These are phyloP conservation scores for Candida xyloterini DNA, from an alignment of 805 yeast species.

Conservation along the genomic window DNA sequence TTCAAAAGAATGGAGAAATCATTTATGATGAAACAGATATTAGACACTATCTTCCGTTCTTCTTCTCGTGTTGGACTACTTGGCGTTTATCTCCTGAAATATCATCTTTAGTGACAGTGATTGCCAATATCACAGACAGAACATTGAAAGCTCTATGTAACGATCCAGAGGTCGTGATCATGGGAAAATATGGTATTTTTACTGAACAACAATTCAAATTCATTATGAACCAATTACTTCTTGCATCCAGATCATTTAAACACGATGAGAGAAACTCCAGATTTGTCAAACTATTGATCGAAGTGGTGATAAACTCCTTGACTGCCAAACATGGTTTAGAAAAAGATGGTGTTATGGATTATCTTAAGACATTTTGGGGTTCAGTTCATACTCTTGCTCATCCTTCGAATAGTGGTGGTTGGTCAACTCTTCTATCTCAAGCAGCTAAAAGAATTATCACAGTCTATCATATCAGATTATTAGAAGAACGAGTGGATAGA, in stretches of 20 bases:
- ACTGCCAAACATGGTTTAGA: constrained; percentile 45
- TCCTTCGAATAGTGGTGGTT: constrained; percentile 90
- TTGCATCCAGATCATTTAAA: constrained; percentile 24
- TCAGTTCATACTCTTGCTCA: constrained; percentile 80
- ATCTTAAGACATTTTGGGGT: constrained; percentile 54
- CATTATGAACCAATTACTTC: constrained; percentile 51
- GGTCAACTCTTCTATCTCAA: constrained; percentile 72
- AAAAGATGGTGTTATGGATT: constrained; percentile 46
- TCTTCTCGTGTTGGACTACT: constrained; percentile 72
- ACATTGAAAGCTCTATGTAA: constrained; percentile 37
- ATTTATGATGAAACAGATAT: constrained; percentile 28
- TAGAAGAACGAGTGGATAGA: constrained; percentile 44
- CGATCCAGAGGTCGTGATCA: constrained; percentile 30
- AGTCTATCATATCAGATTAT: constrained; percentile 56
- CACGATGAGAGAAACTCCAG: constrained; percentile 25
- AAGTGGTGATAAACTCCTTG: constrained; percentile 59
- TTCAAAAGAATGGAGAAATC: constrained; percentile 15
- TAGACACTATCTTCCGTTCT: constrained; percentile 55
- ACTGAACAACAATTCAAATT: constrained; percentile 58
- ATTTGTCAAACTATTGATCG: constrained; percentile 28
- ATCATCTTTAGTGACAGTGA: constrained; percentile 53
- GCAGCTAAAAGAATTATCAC: constrained; percentile 58
- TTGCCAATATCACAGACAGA: constrained; percentile 58
- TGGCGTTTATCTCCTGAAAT: constrained; percentile 53
- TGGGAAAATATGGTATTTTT: constrained; percentile 61